Evolutionary conservation across 257 asterid species (phyloP), one percentile per base, ranked within the genome.

Genomic region (Orobanche coerulescens): DNA sequence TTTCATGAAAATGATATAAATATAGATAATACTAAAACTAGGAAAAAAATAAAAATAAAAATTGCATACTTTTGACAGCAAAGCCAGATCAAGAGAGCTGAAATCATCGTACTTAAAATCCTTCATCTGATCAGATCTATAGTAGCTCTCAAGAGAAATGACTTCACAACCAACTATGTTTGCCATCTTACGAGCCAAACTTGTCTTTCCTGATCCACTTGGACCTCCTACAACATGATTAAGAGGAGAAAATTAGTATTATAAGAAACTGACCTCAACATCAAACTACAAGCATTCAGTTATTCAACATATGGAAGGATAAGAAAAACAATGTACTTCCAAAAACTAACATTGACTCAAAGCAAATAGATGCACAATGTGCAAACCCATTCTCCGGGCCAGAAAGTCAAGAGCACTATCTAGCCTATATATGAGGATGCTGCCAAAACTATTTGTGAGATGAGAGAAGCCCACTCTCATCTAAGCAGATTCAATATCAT

Each of bases 121-220:
- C 83, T 89, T 93, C 68, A 72, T 82, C 64, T 92, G 95, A 68
- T 84, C 95, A 53, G 95, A 71, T 78, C 74, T 88, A 68, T 79
- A 93, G 84, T 93, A 93, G 82, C 95, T 86, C 76, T 93, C 98
- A 46, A 93, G 95, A 69, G 97, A 93, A 74, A 93, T 82, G 68
- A 93, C 98, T 86, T 93, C 98, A 72, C 98, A 93, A 57, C 98
- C 98, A 73, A 93, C 92, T 47, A 93, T 93, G 66, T 89, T 93
- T 42, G 98, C 98, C 98, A 93, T 88, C 80, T 89, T 93, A 73
- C 83, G 97, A 68, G 98, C 98, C 81, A 93, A 84, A 79, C 97
- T 93, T 28, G 97, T 93, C 73, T 93, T 93, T 42, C 98, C 98
- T 12, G 98, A 93, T 75, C 98, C 98, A 76, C 98, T 89, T 30